Percentiles rank a stretch among this genome's conserved stretches.
These are phyloP conservation scores for Candida anglica DNA, from an alignment of 805 yeast genomes.

Conservation along the genomic window DNA sequence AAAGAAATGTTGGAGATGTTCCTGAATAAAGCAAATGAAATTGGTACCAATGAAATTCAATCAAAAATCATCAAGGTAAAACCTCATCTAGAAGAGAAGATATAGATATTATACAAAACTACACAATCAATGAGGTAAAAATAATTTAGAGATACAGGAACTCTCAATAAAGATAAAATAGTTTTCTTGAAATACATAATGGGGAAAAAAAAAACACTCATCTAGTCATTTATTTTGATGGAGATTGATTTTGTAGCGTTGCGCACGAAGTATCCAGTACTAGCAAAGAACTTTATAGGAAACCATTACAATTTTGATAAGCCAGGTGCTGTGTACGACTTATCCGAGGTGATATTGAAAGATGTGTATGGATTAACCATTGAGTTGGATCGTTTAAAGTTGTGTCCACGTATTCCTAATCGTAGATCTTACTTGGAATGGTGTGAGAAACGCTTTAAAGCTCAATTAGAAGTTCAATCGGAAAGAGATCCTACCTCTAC, in stretches of 20 bases:
- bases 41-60: no score
- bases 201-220: no score
- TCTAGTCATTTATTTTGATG: no score
- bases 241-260: slow-evolving; percentile 3
- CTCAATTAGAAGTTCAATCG: slow-evolving; percentile 6
- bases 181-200: no score
- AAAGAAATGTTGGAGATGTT: no score
- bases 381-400: slow-evolving; percentile 8
- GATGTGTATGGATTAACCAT: slow-evolving; percentile 9
- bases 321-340: slow-evolving; percentile 11
- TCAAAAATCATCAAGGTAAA: no score
- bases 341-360: slow-evolving; percentile 11
- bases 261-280: background rate
- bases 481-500: slow-evolving; percentile 2
- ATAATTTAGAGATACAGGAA: no score
- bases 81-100: no score
- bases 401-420: slow-evolving; percentile 17
- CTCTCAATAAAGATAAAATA: no score
- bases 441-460: slow-evolving; percentile 8
- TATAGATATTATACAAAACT: no score
- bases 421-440: slow-evolving; percentile 13
- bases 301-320: slow-evolving; percentile 9
- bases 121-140: no score
- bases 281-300: background rate
- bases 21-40: no score